Conservation (phyloP, 352 stramenopile species). For the Globisporangium okanoganense region DNA sequence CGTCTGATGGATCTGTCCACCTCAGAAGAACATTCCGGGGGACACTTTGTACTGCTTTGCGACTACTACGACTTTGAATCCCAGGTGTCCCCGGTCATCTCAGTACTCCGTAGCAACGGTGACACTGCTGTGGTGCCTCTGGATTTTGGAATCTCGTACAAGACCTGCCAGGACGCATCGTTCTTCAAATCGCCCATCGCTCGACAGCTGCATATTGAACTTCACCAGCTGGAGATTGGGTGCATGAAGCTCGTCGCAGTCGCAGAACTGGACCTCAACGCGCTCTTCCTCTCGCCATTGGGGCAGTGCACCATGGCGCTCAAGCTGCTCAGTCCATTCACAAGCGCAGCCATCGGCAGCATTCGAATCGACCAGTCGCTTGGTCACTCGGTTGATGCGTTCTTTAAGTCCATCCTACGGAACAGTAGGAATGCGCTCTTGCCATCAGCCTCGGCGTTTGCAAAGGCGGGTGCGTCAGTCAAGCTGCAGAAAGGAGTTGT, state of each 20-base stretch:
- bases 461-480: neutral
- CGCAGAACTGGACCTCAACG: constrained; percentile 3
- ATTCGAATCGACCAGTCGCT: constrained; percentile 9
- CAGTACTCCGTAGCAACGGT: neutral
- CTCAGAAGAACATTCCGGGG: too few relatives aligned
- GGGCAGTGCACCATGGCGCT: constrained; percentile 5
- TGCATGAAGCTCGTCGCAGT: constrained; percentile 14
- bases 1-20: neutral
- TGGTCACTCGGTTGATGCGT: constrained; percentile 11
- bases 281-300: constrained; percentile 22
- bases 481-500: neutral
- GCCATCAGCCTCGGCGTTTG: neutral
- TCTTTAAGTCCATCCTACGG: constrained; percentile 16
- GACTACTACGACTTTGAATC: constrained; percentile 47
- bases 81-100: constrained; percentile 28
- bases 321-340: constrained; percentile 19
- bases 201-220: constrained; percentile 18
- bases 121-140: neutral
- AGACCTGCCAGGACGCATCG: constrained; percentile 17
- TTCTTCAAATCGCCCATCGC: constrained; percentile 23
- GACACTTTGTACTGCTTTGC: constrained; percentile 22
- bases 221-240: constrained; percentile 17
- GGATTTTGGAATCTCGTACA: constrained; percentile 34
- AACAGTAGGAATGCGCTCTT: neutral
- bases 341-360: constrained; percentile 7